Percentiles rank a stretch among this genome's conserved stretches.
Evolutionary conservation across 148 eudicot species (phyloP).

Genomic region (Talinum fruticosum): DNA sequence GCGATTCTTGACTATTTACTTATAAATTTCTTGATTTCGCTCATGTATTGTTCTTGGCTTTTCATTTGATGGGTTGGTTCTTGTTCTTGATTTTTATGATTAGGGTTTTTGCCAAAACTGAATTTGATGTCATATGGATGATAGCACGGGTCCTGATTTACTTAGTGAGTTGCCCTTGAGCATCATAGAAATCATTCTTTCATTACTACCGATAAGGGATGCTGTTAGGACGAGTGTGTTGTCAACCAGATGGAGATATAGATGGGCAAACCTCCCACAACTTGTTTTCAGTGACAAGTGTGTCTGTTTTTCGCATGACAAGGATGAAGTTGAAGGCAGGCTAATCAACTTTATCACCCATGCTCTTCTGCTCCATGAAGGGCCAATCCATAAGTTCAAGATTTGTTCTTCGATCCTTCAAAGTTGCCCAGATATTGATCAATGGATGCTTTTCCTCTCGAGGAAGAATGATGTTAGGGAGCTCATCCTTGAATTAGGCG

Average conservation of each 20-base stretch:
- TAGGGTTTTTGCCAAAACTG: slow-evolving; percentile 8
- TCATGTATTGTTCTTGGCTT: slow-evolving; percentile 7
- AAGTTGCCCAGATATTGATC: slow-evolving; percentile 62
- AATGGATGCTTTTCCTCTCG: slow-evolving; percentile 76
- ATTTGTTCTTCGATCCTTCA: slow-evolving; percentile 47
- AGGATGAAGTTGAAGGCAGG: slow-evolving; percentile 29
- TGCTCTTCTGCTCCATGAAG: slow-evolving; percentile 61
- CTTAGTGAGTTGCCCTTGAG: slow-evolving; percentile 51
- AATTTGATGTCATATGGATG: slow-evolving; percentile 28
- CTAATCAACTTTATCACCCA: slow-evolving; percentile 52
- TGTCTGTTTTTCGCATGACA: slow-evolving; percentile 37
- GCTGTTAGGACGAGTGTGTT: slow-evolving; percentile 57
- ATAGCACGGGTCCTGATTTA: slow-evolving; percentile 30
- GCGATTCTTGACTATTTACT: background rate
- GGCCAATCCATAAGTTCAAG: slow-evolving; percentile 66
- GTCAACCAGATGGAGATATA: slow-evolving; percentile 60
- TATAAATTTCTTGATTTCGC: background rate
- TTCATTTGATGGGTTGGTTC: background rate
- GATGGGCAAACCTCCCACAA: slow-evolving; percentile 52
- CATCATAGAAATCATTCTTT: slow-evolving; percentile 46
- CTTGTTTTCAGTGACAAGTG: slow-evolving; percentile 53
- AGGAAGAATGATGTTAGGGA: slow-evolving; percentile 60
- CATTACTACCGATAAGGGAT: slow-evolving; percentile 52
- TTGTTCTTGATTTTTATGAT: background rate
- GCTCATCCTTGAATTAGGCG: slow-evolving; percentile 60